phyloP scores from a whole-genome alignment of 768 basidiomycete genomes.

The Steccherinum ochraceum region DNA sequence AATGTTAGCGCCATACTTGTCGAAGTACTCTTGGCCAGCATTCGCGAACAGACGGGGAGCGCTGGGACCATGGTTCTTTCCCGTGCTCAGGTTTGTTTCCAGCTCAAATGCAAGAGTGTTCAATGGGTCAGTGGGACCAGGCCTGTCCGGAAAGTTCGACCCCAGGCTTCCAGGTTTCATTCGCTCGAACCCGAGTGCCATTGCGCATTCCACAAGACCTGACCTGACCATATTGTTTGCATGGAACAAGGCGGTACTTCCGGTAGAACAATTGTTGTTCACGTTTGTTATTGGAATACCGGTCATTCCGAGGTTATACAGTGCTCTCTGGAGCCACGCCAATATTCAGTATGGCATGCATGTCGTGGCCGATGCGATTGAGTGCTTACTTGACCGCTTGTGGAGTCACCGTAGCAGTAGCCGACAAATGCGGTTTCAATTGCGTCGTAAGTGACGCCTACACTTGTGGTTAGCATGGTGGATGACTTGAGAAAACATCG shows the following conservation, averaged over 20 bases:
- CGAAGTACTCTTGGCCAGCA: conserved; percentile 68
- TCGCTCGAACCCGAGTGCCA: conserved; percentile 84
- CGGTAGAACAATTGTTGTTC: conserved; percentile 85
- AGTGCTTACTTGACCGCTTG: conserved; percentile 59
- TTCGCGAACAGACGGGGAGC: conserved; percentile 74
- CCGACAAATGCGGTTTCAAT: conserved; percentile 72
- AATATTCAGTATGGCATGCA: neutral
- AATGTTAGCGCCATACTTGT: conserved; percentile 61
- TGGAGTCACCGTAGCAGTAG: conserved; percentile 77
- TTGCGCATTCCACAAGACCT: conserved; percentile 63
- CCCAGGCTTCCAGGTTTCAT: conserved; percentile 73
- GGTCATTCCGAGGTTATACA: conserved; percentile 81
- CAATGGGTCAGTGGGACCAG: conserved; percentile 43
- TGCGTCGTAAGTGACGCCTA: conserved; percentile 78
- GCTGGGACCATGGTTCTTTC: conserved; percentile 60
- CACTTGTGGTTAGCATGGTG: too few relatives aligned
- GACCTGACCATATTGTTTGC: conserved; percentile 67
- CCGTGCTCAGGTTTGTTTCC: conserved; percentile 37
- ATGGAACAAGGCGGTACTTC: conserved; percentile 70
- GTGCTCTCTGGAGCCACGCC: conserved; percentile 44
- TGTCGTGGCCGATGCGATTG: too few relatives aligned
- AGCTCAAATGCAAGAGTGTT: conserved; percentile 37
- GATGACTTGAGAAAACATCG: too few relatives aligned
- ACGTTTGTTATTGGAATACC: conserved; percentile 82
- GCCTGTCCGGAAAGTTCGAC: conserved; percentile 51